A percentile compares a stretch with the other conserved stretches of the same genome.
phyloP scores from a whole-genome alignment of 331 rosid species.

The Rhamnella rubrinervis region DNA sequence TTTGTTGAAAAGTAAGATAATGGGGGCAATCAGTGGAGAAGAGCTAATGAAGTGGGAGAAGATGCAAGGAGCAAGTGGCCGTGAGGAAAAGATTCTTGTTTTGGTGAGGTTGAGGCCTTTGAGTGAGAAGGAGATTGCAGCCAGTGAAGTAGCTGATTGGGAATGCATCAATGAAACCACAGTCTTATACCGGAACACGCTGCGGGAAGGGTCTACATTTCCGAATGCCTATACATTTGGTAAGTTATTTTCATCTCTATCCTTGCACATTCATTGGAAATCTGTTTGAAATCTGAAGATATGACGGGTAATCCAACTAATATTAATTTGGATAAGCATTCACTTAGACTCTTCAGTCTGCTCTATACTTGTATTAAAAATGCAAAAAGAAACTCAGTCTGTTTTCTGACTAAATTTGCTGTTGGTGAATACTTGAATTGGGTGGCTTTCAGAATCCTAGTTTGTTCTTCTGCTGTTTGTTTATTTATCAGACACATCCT shows the following conservation, averaged over 20 bases:
- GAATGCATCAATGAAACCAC: conserved; percentile 96
- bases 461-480: too few relatives aligned
- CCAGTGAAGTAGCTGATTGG: conserved; percentile 87
- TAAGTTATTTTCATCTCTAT: conserved; percentile 34
- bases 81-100: conserved; percentile 95
- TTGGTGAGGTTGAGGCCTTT: conserved; percentile 88
- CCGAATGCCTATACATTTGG: conserved; percentile 97
- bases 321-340: conserved; percentile 5
- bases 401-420: neutral
- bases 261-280: conserved; percentile 11
- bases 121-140: conserved; percentile 68
- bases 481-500: too few relatives aligned
- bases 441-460: too few relatives aligned
- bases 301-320: conserved; percentile 1
- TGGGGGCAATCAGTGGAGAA: conserved; percentile 89
- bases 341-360: neutral
- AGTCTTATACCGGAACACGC: conserved; percentile 78
- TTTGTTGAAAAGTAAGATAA: conserved; percentile 35
- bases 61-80: conserved; percentile 64
- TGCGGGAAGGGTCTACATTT: conserved; percentile 97
- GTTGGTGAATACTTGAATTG: too few relatives aligned
- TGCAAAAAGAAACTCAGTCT: neutral
- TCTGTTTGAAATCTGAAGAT: conserved; percentile 9
- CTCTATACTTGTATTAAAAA: neutral
- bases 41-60: conserved; percentile 84